These are phyloP conservation scores for Camellia lanceoleosa DNA, from an alignment of 148 eudicot species.

Conservation along the genomic window DNA sequence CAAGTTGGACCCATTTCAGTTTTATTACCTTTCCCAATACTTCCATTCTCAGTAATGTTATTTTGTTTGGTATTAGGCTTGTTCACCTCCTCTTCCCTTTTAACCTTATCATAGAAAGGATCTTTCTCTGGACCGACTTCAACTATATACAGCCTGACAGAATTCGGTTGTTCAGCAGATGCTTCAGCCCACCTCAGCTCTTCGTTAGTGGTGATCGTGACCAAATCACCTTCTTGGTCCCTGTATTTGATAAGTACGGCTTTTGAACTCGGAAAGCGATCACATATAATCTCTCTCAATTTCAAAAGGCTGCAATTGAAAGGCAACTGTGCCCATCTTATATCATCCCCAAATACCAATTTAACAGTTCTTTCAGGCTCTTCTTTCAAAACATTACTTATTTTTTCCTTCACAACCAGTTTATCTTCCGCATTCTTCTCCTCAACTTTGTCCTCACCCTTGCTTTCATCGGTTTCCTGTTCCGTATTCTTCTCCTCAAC, in stretches of 20 bases:
- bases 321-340: constrained; percentile 89
- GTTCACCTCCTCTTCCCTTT: constrained; percentile 24
- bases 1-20: constrained; percentile 29
- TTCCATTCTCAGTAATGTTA: constrained; percentile 23
- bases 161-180: constrained; percentile 40
- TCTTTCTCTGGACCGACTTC: constrained; percentile 83
- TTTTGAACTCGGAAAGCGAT: constrained; percentile 60
- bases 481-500: not conserved
- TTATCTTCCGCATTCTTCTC: constrained; percentile 70
- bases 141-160: constrained; percentile 59
- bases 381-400: constrained; percentile 33
- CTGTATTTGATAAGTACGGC: constrained; percentile 78
- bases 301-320: constrained; percentile 53
- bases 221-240: constrained; percentile 92
- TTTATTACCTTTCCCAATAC: constrained; percentile 22
- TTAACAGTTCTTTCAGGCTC: constrained; percentile 55
- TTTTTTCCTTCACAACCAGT: constrained; percentile 73
- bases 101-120: constrained; percentile 52
- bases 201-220: constrained; percentile 72
- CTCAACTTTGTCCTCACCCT: constrained; percentile 48
- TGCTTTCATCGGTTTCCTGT: constrained; percentile 23
- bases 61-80: constrained; percentile 14
- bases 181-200: constrained; percentile 90
- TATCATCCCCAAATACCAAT: constrained; percentile 88
- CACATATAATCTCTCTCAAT: constrained; percentile 64